A percentile compares a stretch with the other conserved stretches of the same genome.
These are phyloP conservation scores for Coemansia sp. DNA, from an alignment of 192 early-diverging fungal genomes.

Conservation along the genomic window DNA sequence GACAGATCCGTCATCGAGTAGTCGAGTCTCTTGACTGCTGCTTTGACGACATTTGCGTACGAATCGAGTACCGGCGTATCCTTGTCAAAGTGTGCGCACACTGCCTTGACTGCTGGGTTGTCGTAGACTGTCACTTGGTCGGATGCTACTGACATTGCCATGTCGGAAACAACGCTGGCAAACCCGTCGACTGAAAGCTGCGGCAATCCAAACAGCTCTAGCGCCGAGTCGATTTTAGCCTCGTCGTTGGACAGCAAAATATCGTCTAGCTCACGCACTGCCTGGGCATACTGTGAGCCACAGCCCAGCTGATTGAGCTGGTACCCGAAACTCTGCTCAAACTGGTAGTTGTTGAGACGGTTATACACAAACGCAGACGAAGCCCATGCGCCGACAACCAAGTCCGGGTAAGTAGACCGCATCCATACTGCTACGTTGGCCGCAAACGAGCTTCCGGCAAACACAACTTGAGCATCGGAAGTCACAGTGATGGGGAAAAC, in stretches of 20 bases:
- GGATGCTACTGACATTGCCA: conserved; percentile 5
- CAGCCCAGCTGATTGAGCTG: conserved; percentile 28
- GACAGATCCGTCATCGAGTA: neutral
- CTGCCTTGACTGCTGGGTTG: neutral
- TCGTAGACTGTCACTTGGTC: neutral
- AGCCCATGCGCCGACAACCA: conserved; percentile 65
- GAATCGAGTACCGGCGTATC: neutral
- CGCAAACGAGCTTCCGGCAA: conserved; percentile 71
- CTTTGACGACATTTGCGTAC: conserved; percentile 17
- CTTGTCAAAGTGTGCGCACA: conserved; percentile 15
- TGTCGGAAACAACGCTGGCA: conserved; percentile 14
- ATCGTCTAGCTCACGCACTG: conserved; percentile 38
- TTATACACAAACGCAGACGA: conserved; percentile 70
- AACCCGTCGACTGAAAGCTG: conserved; percentile 8
- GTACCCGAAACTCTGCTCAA: conserved; percentile 46
- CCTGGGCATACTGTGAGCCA: conserved; percentile 23
- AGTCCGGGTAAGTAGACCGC: conserved; percentile 60
- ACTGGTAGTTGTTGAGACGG: conserved; percentile 60
- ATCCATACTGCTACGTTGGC: conserved; percentile 77
- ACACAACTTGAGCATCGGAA: conserved; percentile 57
- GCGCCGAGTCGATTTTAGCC: neutral
- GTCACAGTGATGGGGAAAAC: neutral
- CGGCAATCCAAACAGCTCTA: conserved; percentile 21
- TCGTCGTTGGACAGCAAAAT: conserved; percentile 15
- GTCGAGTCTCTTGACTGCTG: neutral